Evolutionary conservation across 768 basidiomycete species (phyloP), one percentile per base, ranked within the genome.

Genomic region (Tricholoma terreum): DNA sequence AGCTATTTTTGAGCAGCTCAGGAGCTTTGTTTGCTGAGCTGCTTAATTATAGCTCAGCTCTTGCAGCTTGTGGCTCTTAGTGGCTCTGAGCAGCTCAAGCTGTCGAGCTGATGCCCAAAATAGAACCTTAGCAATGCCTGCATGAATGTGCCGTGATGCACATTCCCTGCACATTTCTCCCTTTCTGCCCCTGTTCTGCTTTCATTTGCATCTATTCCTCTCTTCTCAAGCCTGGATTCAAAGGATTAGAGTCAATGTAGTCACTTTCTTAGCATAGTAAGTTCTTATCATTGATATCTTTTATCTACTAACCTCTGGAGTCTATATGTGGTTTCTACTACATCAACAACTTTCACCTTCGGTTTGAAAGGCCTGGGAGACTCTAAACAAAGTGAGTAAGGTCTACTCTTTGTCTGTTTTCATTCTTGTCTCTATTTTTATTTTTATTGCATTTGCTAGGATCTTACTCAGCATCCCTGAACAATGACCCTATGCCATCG

Each of bases 1-100:
- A 22, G 14, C 53, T 54, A 54, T 40, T 15, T 54, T 43, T 54
- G 40, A 40, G 21, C 52, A 54, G 52, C 52, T 54, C 5, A 4
- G 19, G 19, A 43, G 43, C 43, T 24, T 45, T 45, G 10, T 45
- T 45, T 24, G 21, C 21, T 5, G 21, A 45, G 43, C 43, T 45
- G 43, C 43, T 45, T 45, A 45, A 22, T 22, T 45, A 45, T 22
- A 22, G 43, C 43, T 45, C 21, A 22, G 43, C 43, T 45, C 43
- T 45, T 10, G 11, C 42, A 22, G 43, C 19, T 45, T 21, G 12
- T 45, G 43, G 43, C 43, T 45, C 43, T 11, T 2, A 43, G 42
- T 12, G 12, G 42, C 42, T 43, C 42, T 43, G 2, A 45, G 22
- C 10, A 1, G 22, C 43, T 45, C 22, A 10, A 24, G 43, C 43